These are phyloP conservation scores for Syzygium aromaticum DNA, from an alignment of 345 rosid genomes.

Conservation along the genomic window DNA sequence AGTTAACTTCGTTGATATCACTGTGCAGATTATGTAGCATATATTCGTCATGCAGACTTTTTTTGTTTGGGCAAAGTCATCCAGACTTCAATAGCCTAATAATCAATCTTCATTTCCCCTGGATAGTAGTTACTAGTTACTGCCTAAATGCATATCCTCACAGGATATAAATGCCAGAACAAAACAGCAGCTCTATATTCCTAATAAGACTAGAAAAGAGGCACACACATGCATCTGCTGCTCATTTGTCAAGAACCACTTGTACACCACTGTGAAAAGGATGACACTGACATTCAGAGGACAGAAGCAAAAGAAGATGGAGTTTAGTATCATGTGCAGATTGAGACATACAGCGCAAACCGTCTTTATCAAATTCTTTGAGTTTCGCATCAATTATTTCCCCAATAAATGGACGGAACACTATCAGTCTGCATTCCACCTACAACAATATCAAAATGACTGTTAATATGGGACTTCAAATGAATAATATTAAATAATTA, in stretches of 20 bases:
- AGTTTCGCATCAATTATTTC: conserved; percentile 70
- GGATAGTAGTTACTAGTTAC: background rate
- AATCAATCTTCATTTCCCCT: background rate
- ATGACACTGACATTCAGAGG: background rate
- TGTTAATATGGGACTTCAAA: background rate
- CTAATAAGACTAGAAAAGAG: background rate
- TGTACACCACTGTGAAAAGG: background rate
- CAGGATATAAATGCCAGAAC: background rate
- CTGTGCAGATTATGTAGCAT: background rate
- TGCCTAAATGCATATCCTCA: background rate
- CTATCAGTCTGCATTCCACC: conserved; percentile 65
- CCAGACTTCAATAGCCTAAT: background rate
- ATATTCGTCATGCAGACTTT: background rate
- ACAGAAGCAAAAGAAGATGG: background rate
- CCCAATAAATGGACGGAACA: conserved; percentile 88
- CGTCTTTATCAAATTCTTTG: conserved; percentile 59
- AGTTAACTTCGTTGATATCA: background rate
- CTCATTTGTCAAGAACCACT: background rate
- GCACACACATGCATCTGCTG: background rate
- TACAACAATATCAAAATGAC: conserved; percentile 15
- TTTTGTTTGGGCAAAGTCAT: background rate
- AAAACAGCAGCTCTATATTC: background rate
- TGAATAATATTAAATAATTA: background rate
- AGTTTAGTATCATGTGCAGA: background rate
- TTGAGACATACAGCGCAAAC: conserved; percentile 65